These are phyloP conservation scores for Eimeria falciformis DNA, from an alignment of 169 alveolate genomes.

Conservation along the genomic window DNA sequence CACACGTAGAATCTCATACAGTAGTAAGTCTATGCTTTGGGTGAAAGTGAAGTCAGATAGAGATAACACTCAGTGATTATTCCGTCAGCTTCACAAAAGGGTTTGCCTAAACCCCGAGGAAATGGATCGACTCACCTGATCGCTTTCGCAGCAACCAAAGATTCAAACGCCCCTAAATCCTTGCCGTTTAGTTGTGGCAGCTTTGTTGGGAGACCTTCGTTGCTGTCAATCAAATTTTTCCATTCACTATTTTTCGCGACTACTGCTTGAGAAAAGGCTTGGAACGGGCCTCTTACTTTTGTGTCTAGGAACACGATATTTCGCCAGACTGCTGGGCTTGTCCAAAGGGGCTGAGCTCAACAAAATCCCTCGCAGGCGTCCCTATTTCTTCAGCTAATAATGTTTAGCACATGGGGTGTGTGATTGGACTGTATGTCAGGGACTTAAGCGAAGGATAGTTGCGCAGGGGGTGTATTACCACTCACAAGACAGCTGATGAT, in stretches of 20 bases:
- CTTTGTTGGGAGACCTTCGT: background rate
- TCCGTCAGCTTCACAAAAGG: background rate
- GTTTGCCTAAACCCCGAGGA: background rate
- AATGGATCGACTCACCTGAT: constrained; percentile 9
- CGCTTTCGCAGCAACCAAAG: constrained; percentile 42
- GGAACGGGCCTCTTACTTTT: constrained; percentile 41
- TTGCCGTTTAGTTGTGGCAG: constrained; percentile 25
- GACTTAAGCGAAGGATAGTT: no score
- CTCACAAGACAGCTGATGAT: no score
- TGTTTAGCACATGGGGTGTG: no score
- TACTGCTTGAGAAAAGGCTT: constrained; percentile 44
- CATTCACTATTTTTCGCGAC: constrained; percentile 50
- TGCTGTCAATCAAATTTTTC: constrained; percentile 10
- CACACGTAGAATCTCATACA: background rate
- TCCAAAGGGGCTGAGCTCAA: constrained; percentile 44
- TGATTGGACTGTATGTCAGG: no score
- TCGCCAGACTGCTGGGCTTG: constrained; percentile 38
- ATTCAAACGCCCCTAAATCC: constrained; percentile 39
- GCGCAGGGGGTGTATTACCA: no score
- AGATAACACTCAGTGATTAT: no score
- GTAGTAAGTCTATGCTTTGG: background rate
- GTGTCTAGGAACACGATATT: constrained; percentile 11
- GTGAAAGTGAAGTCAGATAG: background rate
- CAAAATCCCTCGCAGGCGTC: background rate
- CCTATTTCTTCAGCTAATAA: background rate